Evolutionary conservation across 441 rosid species (phyloP).

Genomic region (Geranium incanum): DNA sequence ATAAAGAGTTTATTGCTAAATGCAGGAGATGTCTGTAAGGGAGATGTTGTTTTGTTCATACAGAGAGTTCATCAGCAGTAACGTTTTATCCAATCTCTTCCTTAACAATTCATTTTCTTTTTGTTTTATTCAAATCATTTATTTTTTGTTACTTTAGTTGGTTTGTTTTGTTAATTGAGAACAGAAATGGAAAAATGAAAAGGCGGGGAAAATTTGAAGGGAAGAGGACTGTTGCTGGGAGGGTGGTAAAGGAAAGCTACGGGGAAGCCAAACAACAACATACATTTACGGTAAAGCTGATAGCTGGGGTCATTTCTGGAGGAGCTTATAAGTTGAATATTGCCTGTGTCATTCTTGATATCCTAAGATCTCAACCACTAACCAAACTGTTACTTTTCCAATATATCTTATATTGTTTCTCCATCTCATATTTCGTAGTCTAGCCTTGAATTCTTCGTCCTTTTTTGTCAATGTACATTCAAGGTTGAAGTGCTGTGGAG

Average conservation of each 20-base stretch:
- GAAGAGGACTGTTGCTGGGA: conserved; percentile 52
- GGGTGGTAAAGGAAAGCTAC: conserved; percentile 63
- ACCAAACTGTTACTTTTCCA: background rate
- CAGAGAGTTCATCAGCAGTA: conserved; percentile 55
- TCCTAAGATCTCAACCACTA: background rate
- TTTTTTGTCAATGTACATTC: conserved; percentile 18
- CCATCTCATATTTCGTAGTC: background rate
- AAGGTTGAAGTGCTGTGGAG: conserved; percentile 68
- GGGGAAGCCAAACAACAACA: conserved; percentile 69
- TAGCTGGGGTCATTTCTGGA: conserved; percentile 11
- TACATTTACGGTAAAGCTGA: conserved; percentile 49
- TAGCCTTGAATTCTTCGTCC: background rate
- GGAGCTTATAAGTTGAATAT: conserved; percentile 5
- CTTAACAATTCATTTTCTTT: background rate
- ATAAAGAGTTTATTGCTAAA: conserved; percentile 10
- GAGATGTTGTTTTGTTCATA: conserved; percentile 50
- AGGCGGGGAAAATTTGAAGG: conserved; percentile 39
- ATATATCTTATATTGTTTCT: background rate
- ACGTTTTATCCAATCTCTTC: conserved; percentile 14
- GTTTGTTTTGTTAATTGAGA: conserved; percentile 13
- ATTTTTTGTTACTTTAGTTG: conserved; percentile 5
- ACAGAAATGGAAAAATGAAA: conserved; percentile 39
- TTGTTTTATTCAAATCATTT: background rate
- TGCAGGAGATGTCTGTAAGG: conserved; percentile 55
- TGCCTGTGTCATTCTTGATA: background rate